Evolutionary conservation across 129 eudicot species (phyloP), one percentile per base, ranked within the genome.

Genomic region (Arctium lappa): DNA sequence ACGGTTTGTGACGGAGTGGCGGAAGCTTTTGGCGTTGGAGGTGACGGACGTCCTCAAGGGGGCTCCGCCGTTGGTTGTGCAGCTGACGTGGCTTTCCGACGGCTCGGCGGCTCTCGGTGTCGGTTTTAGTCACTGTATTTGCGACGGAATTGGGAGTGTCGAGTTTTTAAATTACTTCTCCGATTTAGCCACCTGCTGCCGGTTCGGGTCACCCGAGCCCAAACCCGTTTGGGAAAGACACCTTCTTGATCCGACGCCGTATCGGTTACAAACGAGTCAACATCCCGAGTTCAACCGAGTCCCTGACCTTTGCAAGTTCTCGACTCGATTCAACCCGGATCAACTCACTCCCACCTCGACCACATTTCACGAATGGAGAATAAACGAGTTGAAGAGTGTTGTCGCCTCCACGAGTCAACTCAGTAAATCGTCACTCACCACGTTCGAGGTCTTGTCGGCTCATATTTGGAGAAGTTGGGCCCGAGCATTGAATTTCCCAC

Each of bases 81-180:
- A 93, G 91, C 87, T 93, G 84, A 93, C 98, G 83, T 93, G 98
- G 98, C 98, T 93, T 0, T 69, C 87, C 7, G 91, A 90, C 39
- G 93, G 90, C 16, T 86, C 88, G 7, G 94, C 84, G 13, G 91
- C 93, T 5, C 44, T 93, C 12, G 90, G 86, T 0, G 85, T 88
- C 66, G 94, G 98, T 1, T 90, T 93, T 56, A 87, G 84, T 70
- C 98, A 93, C 72, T 86, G 97, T 73, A 16, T 93, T 1, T 88
- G 94, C 56, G 98, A 93, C 68, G 98, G 98, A 2, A 76, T 91
- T 32, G 98, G 98, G 0, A 86, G 97, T 60, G 89, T 79, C 8
- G 79, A 76, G 83, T 91, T 93, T 76, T 81, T 93, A 36, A 91
- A 89, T 48, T 81, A 75, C 71, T 87, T 93, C 2, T 90, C 92